Evolutionary conservation across 1,284 basidiomycete genomes (phyloP).

Genomic region (Ceratobasidium sp.): DNA sequence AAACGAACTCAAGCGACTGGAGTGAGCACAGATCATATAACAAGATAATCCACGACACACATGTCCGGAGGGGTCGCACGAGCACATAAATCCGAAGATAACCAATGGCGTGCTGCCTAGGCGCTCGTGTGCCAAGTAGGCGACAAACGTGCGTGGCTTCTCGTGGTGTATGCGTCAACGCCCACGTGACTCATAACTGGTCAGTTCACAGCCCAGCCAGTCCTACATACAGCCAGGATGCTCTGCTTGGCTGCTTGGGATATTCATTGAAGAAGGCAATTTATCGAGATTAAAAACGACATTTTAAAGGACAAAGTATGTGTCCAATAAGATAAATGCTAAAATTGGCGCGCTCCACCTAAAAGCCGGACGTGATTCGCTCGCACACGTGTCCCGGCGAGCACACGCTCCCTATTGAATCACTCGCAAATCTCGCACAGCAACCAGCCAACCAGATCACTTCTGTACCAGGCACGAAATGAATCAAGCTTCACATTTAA

Average conservation of each 20-base stretch:
- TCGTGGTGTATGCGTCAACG: constrained; percentile 33
- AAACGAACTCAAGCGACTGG: background rate
- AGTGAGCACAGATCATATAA: constrained; percentile 15
- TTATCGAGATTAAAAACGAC: too few relatives aligned
- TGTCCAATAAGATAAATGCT: too few relatives aligned
- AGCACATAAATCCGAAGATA: constrained; percentile 14
- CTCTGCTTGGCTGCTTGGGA: too few relatives aligned
- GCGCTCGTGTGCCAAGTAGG: constrained; percentile 42
- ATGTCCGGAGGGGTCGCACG: constrained; percentile 44
- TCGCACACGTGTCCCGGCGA: constrained; percentile 32
- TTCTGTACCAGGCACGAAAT: background rate
- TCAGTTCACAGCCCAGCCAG: background rate
- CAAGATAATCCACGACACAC: constrained; percentile 18
- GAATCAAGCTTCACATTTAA: constrained; percentile 11
- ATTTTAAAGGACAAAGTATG: too few relatives aligned
- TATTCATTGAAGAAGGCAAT: too few relatives aligned
- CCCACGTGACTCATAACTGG: constrained; percentile 17
- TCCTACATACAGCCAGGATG: background rate
- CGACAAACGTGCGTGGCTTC: constrained; percentile 40
- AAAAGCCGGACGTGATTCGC: constrained; percentile 1
- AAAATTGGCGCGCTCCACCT: background rate
- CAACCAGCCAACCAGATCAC: constrained; percentile 35
- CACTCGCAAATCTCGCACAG: background rate
- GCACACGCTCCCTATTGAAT: background rate
- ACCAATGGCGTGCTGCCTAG: constrained; percentile 24